Conservation (phyloP, 2,329 filamentous ascomycete species). For the Phaeophleospora eucalypticola region DNA sequence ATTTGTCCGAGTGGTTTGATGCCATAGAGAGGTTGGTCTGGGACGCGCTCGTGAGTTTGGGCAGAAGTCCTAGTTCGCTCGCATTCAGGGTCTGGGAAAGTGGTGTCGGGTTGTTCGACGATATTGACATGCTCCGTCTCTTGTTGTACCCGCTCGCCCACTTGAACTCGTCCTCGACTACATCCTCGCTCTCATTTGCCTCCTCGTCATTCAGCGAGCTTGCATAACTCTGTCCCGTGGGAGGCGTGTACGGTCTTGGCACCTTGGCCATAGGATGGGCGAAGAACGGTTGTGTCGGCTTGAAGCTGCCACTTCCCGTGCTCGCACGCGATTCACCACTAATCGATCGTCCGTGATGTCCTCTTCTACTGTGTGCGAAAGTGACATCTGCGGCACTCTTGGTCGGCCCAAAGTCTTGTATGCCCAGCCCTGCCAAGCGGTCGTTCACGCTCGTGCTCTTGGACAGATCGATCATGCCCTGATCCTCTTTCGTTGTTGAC, state of each 20-base stretch:
- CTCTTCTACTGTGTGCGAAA: constrained; percentile 38
- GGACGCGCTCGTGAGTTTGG: constrained; percentile 48
- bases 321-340: constrained; percentile 55
- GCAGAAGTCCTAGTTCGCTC: constrained; percentile 39
- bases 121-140: constrained; percentile 44
- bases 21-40: constrained; percentile 51
- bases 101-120: constrained; percentile 32
- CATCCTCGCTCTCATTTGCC: constrained; percentile 37
- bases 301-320: constrained; percentile 43
- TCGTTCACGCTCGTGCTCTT: constrained; percentile 54
- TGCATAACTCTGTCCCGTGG: constrained; percentile 48
- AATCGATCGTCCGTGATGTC: constrained; percentile 50
- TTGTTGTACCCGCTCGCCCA: constrained; percentile 35
- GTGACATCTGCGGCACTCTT: constrained; percentile 42
- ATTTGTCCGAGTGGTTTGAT: constrained; percentile 35
- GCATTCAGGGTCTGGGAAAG: constrained; percentile 32
- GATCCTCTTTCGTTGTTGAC: constrained; percentile 44
- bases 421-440: constrained; percentile 49
- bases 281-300: constrained; percentile 49
- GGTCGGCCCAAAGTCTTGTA: constrained; percentile 45
- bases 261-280: constrained; percentile 55
- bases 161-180: constrained; percentile 45
- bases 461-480: constrained; percentile 49
- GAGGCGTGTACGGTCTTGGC: constrained; percentile 52
- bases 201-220: constrained; percentile 45